Base-by-base conservation (phyloP, 805 yeast genomes). In the Saturnispora quitensis region DNA sequence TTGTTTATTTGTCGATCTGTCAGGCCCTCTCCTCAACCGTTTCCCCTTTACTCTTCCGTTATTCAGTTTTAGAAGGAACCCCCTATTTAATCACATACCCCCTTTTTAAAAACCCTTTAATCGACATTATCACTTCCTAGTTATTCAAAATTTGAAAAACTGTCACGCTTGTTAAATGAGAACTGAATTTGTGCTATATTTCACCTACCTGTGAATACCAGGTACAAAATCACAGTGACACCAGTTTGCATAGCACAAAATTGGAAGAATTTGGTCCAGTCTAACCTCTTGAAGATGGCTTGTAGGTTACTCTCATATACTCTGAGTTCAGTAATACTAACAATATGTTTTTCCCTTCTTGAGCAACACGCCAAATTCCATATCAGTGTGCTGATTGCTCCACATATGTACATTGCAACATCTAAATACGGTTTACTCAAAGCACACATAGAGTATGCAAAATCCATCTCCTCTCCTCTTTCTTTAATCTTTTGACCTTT, bases 371-470 rank as follows among this genome's bases (percentile, higher is more conserved):
- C 8, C 5, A 55, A 13, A 18, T 52, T 24, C 49, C 51, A 54
- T 7, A 57, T 17, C 2, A 45, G 31, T 63, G 59, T 56, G 8
- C 55, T 22, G n/a, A 58, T 65, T 2, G 78, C 73, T 49, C 69
- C 58, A 4, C 62, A 45, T 2, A 72, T 65, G 57, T 76, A 76
- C 50, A 63, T 54, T 10, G 61, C 55, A 1, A 75, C 65, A 52
- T 74, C 74, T 34, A 64, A 51, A 56, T 75, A 76, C 5, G 81
- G 81, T 5, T 66, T 65, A 4, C 75, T 77, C 34, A 74, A 59
- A 60, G 72, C 72, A 59, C 81, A 76, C 25, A 75, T 61, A 20
- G 66, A 58, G 18, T 76, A 73, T n/a, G 61, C 58, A 58, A 69
- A 73, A 34, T 57, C 52, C 18, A 52, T 40, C 9, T 67, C 71